Base-by-base conservation (phyloP, 371 early-diverging fungal species). In the Syncephalastrum racemosum region DNA sequence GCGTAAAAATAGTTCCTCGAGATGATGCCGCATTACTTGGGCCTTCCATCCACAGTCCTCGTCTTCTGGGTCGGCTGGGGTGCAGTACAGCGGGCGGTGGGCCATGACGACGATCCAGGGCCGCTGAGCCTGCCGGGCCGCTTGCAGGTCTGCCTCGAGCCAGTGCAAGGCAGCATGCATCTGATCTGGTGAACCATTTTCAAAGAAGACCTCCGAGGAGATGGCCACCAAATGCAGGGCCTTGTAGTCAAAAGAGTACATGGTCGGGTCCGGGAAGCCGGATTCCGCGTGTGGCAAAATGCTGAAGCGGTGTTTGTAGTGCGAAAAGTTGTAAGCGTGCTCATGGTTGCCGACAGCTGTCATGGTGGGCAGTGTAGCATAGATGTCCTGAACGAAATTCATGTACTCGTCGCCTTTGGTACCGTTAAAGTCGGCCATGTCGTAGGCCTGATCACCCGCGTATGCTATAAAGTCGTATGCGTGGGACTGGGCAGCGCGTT, bases 401-500 rank as follows among this genome's bases (percentile, higher is more conserved):
- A 66, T 66, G 47, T 62, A 66, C 44, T 62, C 55, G 36, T 66
- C 67, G 8, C 62, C 67, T 22, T 66, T 66, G 46, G 59, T 58
- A 0, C 67, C 67, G 45, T 62, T 59, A 39, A 66, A 66, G 44
- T 66, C 67, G 4, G 59, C 58, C 62, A 66, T 61, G 43, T 66
- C 62, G 39, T 66, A 66, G 2, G 62, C 67, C 53, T 64, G 58
- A 23, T 54, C 54, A 24, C 73, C 73, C 40, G 67, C 59, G 22
- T 70, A 52, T 10, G 73, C 63, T 5, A 73, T 27, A 44, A 73
- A 73, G 43, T 73, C 73, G 49, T 67, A 73, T 1, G 60, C 46
- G 41, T 67, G 70, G 7, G 54, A 31, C 3, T 36, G 44, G 15
- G 61, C 73, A n/a, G 65, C 42, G 12, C 63, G 50, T 27, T 59